Base-by-base conservation (phyloP, 2,329 filamentous ascomycete species). In the Fusarium begoniae region DNA sequence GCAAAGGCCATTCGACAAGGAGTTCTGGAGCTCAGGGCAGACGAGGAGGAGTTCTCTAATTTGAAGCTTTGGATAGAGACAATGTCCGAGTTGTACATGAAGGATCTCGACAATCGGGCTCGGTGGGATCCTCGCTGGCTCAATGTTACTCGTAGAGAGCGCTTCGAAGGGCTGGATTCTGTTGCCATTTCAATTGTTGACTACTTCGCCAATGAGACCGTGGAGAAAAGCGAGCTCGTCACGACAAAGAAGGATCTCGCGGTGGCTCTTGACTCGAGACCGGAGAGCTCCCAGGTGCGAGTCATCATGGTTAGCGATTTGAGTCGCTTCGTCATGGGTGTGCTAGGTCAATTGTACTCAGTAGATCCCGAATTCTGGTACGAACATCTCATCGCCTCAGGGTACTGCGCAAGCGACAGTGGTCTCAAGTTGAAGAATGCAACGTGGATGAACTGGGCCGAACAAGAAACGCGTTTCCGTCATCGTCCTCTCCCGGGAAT, bases 251-350 rank as follows among this genome's bases (percentile, higher is more conserved):
- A n/a, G 17, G 66, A 63, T 6, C 64, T 69, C 6, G 66, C 66
- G 5, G 30, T 58, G n/a, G 48, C 56, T 43, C 43, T 69, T 4
- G 45, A 69, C 8, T 48, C 48, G 3, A 50, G 64, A 5, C 56
- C 64, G 10, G 48, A 55, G 15, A 37, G 30, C 15, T 76, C 70
- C 6, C 54, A 69, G 12, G 65, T 78, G 7, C 63, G 79, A 12
- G 73, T 79, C 8, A 45, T 80, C 7, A 57, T 80, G 72, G 76
- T 80, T 6, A 77, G 62, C 30, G 78, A 80, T 57, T 28, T 80
- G n/a, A 80, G 79, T n/a, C 78, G 78, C 15, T 80, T 80, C 37
- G 63, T 78, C 26, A 80, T 80, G 76, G 79, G 79, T 4, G 75
- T 75, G 1, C 41, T 80, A 4, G 79, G 79, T 2, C 79, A 80